These are phyloP conservation scores for Termitomyces sp. DNA, from an alignment of 768 basidiomycete genomes.

Conservation along the genomic window DNA sequence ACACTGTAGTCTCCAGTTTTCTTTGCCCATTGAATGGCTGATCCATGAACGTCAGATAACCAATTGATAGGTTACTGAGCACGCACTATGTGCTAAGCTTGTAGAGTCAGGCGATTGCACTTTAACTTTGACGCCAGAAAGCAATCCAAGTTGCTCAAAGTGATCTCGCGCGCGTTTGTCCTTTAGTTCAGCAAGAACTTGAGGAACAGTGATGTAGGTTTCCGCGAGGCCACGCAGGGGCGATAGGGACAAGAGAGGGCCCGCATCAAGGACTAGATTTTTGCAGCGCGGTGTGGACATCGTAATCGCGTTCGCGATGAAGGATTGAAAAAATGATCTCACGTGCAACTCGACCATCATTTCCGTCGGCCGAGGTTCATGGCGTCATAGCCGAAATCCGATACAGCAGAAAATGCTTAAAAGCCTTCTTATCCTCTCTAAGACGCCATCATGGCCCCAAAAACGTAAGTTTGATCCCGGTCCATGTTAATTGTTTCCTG, in stretches of 20 bases:
- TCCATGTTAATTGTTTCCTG: not conserved
- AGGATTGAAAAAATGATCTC: constrained; percentile 10
- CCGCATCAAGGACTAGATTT: constrained; percentile 88
- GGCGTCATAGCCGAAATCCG: constrained; percentile 9
- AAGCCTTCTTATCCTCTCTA: not conserved
- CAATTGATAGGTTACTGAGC: not conserved
- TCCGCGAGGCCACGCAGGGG: constrained; percentile 87
- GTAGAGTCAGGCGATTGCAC: constrained; percentile 65
- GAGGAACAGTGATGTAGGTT: constrained; percentile 82
- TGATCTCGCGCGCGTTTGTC: constrained; percentile 86
- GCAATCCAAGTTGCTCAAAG: constrained; percentile 70
- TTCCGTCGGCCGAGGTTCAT: constrained; percentile 8
- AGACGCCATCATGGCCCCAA: constrained; percentile 29
- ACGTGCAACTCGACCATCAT: constrained; percentile 5
- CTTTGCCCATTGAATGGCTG: constrained; percentile 89
- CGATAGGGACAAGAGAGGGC: constrained; percentile 83
- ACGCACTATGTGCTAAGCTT: constrained; percentile 59
- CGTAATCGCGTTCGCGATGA: constrained; percentile 6
- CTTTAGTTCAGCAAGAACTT: constrained; percentile 85
- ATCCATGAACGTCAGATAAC: not conserved
- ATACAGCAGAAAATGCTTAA: constrained; percentile 11
- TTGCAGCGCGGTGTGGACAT: constrained; percentile 46
- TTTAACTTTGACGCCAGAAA: constrained; percentile 70
- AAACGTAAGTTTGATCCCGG: constrained; percentile 30
- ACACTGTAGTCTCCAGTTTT: constrained; percentile 96